These are phyloP conservation scores for Myriangium duriaei DNA, from an alignment of 2,329 filamentous ascomycete species.

Conservation along the genomic window DNA sequence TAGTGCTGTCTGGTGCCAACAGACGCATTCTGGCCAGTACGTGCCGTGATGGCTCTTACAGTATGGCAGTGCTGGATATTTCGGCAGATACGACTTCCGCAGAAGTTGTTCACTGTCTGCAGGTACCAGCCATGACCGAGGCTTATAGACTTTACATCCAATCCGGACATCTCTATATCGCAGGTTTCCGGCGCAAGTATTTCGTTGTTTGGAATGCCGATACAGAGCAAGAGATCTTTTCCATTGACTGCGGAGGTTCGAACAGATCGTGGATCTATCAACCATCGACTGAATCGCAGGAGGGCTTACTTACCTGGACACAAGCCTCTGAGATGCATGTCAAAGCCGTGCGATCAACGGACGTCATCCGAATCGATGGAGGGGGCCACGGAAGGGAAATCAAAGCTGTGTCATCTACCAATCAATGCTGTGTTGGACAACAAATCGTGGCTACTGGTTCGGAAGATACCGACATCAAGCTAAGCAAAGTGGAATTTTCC, in stretches of 20 bases:
- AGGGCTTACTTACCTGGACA: slow-evolving; percentile 59
- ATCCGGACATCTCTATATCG: slow-evolving; percentile 51
- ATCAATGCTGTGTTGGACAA: slow-evolving; percentile 9
- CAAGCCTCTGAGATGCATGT: slow-evolving; percentile 38
- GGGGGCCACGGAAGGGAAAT: slow-evolving; percentile 85
- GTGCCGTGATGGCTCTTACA: slow-evolving; percentile 2
- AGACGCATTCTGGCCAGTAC: neutral
- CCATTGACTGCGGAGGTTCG: slow-evolving; percentile 70
- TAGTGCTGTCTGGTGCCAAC: neutral
- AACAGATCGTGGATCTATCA: slow-evolving; percentile 63
- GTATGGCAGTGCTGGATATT: neutral
- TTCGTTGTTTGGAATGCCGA: slow-evolving; percentile 77
- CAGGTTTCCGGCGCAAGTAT: slow-evolving; percentile 66
- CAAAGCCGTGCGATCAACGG: slow-evolving; percentile 11
- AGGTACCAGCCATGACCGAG: slow-evolving; percentile 2
- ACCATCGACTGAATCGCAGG: slow-evolving; percentile 18
- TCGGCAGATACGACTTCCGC: neutral
- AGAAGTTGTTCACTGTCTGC: neutral
- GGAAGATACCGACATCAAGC: slow-evolving; percentile 62
- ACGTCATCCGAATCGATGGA: slow-evolving; percentile 37
- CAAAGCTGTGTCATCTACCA: slow-evolving; percentile 43
- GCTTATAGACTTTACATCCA: slow-evolving; percentile 9
- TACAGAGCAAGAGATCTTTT: slow-evolving; percentile 53
- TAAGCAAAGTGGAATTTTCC: slow-evolving; percentile 43
- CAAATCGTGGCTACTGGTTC: slow-evolving; percentile 52